Conservation (phyloP, 352 stramenopile genomes). For the Globisporangium lucens region DNA sequence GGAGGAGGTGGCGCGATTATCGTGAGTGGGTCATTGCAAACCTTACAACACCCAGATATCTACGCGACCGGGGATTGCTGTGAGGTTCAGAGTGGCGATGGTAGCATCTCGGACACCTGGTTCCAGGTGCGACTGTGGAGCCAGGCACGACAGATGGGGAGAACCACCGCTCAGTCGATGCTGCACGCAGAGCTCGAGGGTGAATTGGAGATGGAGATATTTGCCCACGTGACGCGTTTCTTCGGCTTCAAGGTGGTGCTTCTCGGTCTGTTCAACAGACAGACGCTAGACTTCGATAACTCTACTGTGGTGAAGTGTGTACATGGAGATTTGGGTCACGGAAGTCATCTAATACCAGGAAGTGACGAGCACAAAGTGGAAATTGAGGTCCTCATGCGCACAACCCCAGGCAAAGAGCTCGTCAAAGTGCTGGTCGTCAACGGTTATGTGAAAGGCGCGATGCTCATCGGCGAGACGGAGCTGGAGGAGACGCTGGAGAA, state of each 20-base stretch:
- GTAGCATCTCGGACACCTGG: neutral
- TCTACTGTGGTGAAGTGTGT: neutral
- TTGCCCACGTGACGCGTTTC: neutral
- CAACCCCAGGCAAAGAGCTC: neutral
- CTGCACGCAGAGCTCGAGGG: neutral
- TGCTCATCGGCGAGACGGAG: neutral
- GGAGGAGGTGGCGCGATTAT: neutral
- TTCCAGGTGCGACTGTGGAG: neutral
- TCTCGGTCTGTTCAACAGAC: neutral
- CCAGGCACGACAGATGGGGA: neutral
- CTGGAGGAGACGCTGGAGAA: neutral
- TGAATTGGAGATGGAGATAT: neutral
- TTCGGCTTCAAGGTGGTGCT: neutral
- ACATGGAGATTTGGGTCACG: neutral
- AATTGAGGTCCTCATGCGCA: neutral
- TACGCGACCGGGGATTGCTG: neutral
- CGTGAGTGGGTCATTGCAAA: neutral
- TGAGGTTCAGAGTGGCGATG: neutral
- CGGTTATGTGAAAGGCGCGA: neutral
- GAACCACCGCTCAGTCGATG: neutral
- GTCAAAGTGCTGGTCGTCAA: neutral
- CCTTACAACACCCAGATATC: neutral
- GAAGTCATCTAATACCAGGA: neutral
- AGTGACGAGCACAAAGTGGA: neutral
- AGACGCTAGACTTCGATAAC: neutral